These are phyloP conservation scores for Metschnikowia anglica DNA, from an alignment of 805 yeast species.

Conservation along the genomic window DNA sequence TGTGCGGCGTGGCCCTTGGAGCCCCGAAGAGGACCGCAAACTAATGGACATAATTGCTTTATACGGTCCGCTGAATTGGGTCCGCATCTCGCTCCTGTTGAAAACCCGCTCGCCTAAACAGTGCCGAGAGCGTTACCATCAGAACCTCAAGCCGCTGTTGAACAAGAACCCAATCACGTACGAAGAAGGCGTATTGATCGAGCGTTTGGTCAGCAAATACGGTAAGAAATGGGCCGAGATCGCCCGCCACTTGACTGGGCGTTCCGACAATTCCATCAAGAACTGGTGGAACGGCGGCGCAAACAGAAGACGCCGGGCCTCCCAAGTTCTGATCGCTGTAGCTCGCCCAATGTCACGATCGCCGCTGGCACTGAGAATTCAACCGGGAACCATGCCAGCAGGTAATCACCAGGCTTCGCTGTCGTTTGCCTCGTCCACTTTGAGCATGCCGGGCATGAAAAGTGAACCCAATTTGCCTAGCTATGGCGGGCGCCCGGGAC, in stretches of 20 bases:
- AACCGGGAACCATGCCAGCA: too few species aligned
- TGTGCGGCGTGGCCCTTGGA: constrained; percentile 81
- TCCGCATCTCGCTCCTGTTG: constrained; percentile 69
- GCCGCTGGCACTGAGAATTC: too few species aligned
- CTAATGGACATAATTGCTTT: constrained; percentile 65
- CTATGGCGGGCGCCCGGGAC: too few species aligned
- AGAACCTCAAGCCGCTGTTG: constrained; percentile 80
- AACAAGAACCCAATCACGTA: constrained; percentile 79
- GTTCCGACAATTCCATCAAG: constrained; percentile 88
- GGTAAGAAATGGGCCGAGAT: constrained; percentile 96
- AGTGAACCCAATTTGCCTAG: not conserved
- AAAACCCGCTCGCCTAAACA: constrained; percentile 86
- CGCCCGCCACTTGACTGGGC: constrained; percentile 80
- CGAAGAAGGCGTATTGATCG: constrained; percentile 82
- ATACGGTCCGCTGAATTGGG: constrained; percentile 88
- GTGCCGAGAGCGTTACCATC: constrained; percentile 89
- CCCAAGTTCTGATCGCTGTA: constrained; percentile 14
- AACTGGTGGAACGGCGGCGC: constrained; percentile 98
- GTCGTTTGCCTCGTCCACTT: not conserved
- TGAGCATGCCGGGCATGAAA: not conserved
- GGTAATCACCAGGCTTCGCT: not conserved
- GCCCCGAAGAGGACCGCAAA: constrained; percentile 76
- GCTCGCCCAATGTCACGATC: too few species aligned
- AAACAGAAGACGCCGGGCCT: constrained; percentile 66
- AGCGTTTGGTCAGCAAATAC: constrained; percentile 69